A percentile compares a stretch with the other conserved stretches of the same genome.
phyloP scores from a whole-genome alignment of 495 filamentous ascomycete species.

The Penicillium angulare region DNA sequence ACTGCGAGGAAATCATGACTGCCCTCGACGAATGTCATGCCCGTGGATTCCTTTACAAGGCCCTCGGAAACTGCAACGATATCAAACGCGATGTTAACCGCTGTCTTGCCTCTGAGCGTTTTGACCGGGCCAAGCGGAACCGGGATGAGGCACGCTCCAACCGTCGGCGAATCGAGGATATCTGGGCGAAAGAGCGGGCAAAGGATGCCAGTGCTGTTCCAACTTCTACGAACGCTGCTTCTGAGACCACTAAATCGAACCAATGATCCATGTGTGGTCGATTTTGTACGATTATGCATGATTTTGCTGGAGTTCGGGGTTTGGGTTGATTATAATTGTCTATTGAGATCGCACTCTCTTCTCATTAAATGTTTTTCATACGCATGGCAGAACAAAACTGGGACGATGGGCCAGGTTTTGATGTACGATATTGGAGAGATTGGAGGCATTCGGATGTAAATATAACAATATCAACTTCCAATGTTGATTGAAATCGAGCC shows the following conservation, averaged over 20 bases:
- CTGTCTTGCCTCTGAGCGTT: constrained; percentile 76
- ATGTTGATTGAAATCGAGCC: too few relatives aligned
- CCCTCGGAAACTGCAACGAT: constrained; percentile 83
- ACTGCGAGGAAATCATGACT: constrained; percentile 88
- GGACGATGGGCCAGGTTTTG: neutral
- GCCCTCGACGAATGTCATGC: constrained; percentile 96
- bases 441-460: constrained; percentile 5
- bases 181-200: constrained; percentile 66
- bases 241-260: constrained; percentile 12
- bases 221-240: neutral
- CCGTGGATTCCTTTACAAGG: constrained; percentile 83
- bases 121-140: constrained; percentile 73
- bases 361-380: constrained; percentile 7
- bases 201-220: constrained; percentile 10
- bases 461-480: too few relatives aligned
- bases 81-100: constrained; percentile 76
- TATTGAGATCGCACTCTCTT: constrained; percentile 13
- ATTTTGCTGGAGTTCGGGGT: constrained; percentile 13
- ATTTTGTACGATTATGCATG: constrained; percentile 1
- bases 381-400: neutral
- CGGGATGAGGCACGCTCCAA: constrained; percentile 68
- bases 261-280: constrained; percentile 9
- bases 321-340: constrained; percentile 12
- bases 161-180: constrained; percentile 62
- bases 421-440: constrained; percentile 22